Percentiles rank a stretch among this genome's conserved stretches.
Conservation (phyloP, 1,284 basidiomycete species). For the Phylloporus gajari region DNA sequence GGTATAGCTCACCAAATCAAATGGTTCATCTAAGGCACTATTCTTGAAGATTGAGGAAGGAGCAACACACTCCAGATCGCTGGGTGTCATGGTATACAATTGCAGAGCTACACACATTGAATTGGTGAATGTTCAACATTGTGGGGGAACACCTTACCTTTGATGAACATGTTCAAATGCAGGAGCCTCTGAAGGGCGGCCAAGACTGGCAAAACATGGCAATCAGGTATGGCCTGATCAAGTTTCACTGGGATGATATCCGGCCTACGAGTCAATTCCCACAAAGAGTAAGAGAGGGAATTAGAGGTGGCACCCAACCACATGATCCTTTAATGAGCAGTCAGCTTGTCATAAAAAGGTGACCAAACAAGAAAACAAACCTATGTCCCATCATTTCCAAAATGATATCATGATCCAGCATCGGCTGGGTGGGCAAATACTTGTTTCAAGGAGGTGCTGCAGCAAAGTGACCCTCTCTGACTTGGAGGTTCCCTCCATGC, state of each 20-base stretch:
- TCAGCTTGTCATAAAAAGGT: slow-evolving; percentile 5
- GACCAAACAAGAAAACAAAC: slow-evolving; percentile 52
- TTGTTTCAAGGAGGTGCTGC: slow-evolving; percentile 71
- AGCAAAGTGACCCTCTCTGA: slow-evolving; percentile 70
- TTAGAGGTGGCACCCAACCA: slow-evolving; percentile 81
- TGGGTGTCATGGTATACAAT: slow-evolving; percentile 74
- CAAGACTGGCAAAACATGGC: slow-evolving; percentile 66
- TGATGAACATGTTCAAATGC: slow-evolving; percentile 78
- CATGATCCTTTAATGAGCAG: slow-evolving; percentile 62
- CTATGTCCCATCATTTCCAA: slow-evolving; percentile 82
- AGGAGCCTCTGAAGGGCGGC: slow-evolving; percentile 68
- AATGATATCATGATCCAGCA: slow-evolving; percentile 76
- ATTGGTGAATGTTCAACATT: slow-evolving; percentile 7
- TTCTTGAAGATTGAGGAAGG: slow-evolving; percentile 65
- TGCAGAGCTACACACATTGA: slow-evolving; percentile 61
- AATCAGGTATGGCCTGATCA: slow-evolving; percentile 73
- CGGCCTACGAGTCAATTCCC: slow-evolving; percentile 75
- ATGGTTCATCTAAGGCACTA: slow-evolving; percentile 62
- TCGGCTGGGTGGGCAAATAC: slow-evolving; percentile 58
- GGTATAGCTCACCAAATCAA: slow-evolving; percentile 81
- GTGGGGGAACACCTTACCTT: slow-evolving; percentile 56
- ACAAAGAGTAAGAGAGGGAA: slow-evolving; percentile 74
- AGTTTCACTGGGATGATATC: slow-evolving; percentile 77
- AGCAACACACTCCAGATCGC: slow-evolving; percentile 77
- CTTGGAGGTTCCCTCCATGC: slow-evolving; percentile 63